A percentile compares a stretch with the other conserved stretches of the same genome.
Evolutionary conservation across 306 rosid genomes (phyloP).

Genomic region (Acacia confusa): DNA sequence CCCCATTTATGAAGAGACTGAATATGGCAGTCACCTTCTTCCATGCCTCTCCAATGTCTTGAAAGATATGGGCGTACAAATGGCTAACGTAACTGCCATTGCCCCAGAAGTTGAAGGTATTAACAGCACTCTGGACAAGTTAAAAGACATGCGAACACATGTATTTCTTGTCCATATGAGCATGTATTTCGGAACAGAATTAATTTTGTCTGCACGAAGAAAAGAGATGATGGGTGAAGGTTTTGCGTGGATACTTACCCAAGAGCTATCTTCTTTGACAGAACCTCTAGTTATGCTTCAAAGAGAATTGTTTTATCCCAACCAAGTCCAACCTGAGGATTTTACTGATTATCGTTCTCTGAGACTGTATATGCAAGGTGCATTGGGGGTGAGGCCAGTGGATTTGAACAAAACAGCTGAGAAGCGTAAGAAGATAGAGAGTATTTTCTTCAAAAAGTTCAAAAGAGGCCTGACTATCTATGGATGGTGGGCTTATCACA

Average conservation of each 20-base stretch:
- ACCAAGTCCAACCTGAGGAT: no score
- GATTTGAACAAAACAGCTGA: no score
- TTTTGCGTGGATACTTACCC: no score
- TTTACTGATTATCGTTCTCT: no score
- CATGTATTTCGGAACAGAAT: not conserved
- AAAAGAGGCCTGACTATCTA: not conserved
- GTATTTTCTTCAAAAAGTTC: rapidly evolving
- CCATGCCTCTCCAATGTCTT: not conserved
- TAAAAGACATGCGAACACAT: not conserved
- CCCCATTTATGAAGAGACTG: not conserved
- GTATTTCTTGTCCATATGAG: not conserved
- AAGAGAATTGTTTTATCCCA: no score
- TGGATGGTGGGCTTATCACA: not conserved
- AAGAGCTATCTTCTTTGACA: no score
- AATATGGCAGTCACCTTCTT: not conserved
- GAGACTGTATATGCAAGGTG: not conserved
- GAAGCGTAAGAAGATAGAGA: not conserved
- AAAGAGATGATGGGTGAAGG: no score
- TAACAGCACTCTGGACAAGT: not conserved
- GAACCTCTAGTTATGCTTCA: rapidly evolving
- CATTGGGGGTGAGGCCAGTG: not conserved
- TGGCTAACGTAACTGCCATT: not conserved
- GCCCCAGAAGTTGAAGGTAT: no score
- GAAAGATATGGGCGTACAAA: not conserved
- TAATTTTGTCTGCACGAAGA: no score